Evolutionary conservation across 495 filamentous ascomycete genomes (phyloP).

Genomic region (Rostrohypoxylon terebratum): DNA sequence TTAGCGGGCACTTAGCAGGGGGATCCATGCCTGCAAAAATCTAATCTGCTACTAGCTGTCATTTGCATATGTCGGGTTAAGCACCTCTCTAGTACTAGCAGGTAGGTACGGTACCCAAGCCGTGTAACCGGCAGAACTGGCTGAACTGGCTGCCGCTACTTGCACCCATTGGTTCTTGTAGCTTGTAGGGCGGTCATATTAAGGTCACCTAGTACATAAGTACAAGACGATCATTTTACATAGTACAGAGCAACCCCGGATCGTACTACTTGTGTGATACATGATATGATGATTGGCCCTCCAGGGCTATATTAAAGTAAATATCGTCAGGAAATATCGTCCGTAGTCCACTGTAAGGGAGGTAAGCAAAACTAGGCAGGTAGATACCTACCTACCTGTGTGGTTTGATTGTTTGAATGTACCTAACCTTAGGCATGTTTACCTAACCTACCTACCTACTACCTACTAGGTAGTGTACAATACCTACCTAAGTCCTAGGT

Average conservation of each 20-base stretch:
- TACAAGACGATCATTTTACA: not conserved
- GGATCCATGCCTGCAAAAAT: not conserved
- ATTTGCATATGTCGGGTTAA: slow-evolving; percentile 12
- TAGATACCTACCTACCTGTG: not conserved
- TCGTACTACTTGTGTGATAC: not conserved
- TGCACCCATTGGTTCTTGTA: too few species aligned
- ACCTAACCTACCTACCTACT: too few species aligned
- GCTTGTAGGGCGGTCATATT: not conserved
- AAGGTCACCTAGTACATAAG: not conserved
- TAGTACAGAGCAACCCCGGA: not conserved
- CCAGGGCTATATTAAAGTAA: slow-evolving; percentile 6
- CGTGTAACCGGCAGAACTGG: too few species aligned
- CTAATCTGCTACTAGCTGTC: not conserved
- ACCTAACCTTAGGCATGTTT: too few species aligned
- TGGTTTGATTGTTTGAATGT: too few species aligned
- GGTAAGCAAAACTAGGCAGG: not conserved
- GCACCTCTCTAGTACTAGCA: not conserved
- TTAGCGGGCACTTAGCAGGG: not conserved
- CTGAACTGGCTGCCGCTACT: too few species aligned
- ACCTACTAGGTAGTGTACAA: too few species aligned
- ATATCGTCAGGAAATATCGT: not conserved
- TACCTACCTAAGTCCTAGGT: too few species aligned
- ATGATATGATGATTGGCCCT: not conserved
- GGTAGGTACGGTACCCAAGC: not conserved
- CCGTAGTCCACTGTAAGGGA: not conserved